A percentile compares a stretch with the other conserved stretches of the same genome.
phyloP scores from a whole-genome alignment of 2,329 filamentous ascomycete genomes.

The Talaromyces sp. region DNA sequence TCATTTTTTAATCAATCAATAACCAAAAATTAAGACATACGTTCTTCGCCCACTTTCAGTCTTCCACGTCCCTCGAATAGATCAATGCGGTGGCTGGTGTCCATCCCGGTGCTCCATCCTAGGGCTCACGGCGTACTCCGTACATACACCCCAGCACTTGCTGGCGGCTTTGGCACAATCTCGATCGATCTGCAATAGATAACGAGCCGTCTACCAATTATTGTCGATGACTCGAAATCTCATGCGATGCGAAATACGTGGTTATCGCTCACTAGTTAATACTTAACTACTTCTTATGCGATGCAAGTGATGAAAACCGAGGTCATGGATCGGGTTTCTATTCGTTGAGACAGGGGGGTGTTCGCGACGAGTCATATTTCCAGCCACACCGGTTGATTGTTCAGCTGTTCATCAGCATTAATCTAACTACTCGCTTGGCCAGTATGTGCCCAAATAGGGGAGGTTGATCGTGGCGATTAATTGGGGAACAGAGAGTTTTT shows the following conservation, averaged over 20 bases:
- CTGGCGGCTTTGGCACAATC: background rate
- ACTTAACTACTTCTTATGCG: background rate
- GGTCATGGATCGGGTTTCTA: background rate
- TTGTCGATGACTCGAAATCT: background rate
- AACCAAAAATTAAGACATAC: background rate
- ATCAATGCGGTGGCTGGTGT: slow-evolving; percentile 7
- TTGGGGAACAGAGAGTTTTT: background rate
- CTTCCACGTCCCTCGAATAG: background rate
- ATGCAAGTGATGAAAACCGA: background rate
- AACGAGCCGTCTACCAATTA: background rate
- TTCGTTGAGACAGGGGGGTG: background rate
- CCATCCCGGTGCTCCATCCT: background rate
- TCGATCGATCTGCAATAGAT: slow-evolving; percentile 3
- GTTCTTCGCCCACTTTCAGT: background rate
- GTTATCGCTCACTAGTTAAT: background rate
- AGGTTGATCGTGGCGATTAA: background rate
- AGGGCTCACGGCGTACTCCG: background rate
- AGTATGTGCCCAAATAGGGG: background rate
- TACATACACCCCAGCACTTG: background rate
- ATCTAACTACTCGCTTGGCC: background rate
- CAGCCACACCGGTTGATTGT: background rate
- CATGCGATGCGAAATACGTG: background rate
- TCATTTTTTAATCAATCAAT: background rate
- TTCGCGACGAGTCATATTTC: background rate
- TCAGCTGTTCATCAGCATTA: background rate